Base-by-base conservation (phyloP, 352 stramenopile species). In the Pythium brachiatum region DNA sequence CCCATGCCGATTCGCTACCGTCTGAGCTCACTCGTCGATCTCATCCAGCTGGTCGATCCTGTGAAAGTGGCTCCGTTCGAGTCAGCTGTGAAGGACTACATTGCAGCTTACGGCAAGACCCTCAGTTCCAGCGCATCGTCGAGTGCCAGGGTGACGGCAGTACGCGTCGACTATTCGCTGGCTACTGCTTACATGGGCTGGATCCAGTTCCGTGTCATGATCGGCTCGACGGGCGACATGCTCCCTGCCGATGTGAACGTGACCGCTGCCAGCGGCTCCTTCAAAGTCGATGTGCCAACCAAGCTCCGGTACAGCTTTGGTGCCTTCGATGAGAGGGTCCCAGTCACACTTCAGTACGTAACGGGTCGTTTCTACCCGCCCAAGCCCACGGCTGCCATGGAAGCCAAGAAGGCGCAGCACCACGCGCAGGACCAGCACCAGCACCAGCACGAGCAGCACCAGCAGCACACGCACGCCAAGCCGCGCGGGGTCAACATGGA, bases 171-270 rank as follows among this genome's bases (percentile, higher is more conserved):
- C 64, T 3, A 58, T 69, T 18, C 64, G 27, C 64, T 46, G n/a
- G 68, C 68, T 2, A 66, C 63, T n/a, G n/a, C n/a, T n/a, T n/a
- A n/a, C n/a, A n/a, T n/a, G n/a, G n/a, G n/a, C n/a, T n/a, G n/a
- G n/a, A n/a, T n/a, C n/a, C n/a, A n/a, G 21, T 72, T 74, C 38
- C 63, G 67, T n/a, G 57, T 68, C 16, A 70, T 74, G 67, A 70
- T 74, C 44, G 67, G 67, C 20, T 53, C 57, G 51, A 74, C 56
- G 7, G 62, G 63, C 21, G 68, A 74, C 47, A 74, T 74, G 63
- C 50, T 72, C 15, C 58, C 63, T 15, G 50, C 21, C 7, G 18
- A 31, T 1, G 46, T 74, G 4, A 58, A 36, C 0, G 36, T 72
- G 5, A 69, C 23, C 41, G 56, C 31, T 21, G 26, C 56, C 2